Base-by-base conservation (phyloP, 441 rosid species). In the Mallotus japonicus region DNA sequence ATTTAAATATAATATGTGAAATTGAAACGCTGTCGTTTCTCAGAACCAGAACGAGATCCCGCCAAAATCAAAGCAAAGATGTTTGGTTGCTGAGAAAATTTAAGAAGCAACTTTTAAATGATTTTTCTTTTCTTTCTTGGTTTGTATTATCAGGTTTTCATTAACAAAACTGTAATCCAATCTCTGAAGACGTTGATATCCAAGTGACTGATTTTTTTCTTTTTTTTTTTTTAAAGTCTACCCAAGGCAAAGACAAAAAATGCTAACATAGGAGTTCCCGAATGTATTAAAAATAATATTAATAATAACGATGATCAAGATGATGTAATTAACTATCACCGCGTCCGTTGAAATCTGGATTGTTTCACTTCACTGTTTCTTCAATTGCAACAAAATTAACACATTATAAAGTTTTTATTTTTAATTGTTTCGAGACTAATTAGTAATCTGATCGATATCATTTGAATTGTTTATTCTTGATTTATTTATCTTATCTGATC, bases 31-130 rank as follows among this genome's bases (percentile, higher is more conserved):
- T 24, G 63, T 13, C 76, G 76, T 55, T 40, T 53, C 5, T 1
- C 7, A 8, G 8, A 57, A 13, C 37, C 32, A 46, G 20, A 14
- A 37, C 58, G 50, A 34, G 34, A 67, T 11, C 71, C 71, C 76
- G 71, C 76, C 76, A 73, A 73, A 73, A 56, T 19, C 0, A 34
- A 32, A 69, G 40, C 40, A 60, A 24, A 22, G 46, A 7, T 71
- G 70, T 74, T 76, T 76, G 79, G 74, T 13, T 58, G 49, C 58
- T n/a, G 68, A 60, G 74, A 78, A 83, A 78, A 61, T 67, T 65
- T 73, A 0, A 62, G 5, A 9, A 32, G 19, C 40, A 4, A 37
- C 6, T 6, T 37, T 37, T 37, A 34, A 1, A 34, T 16, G 28
- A 24, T 28, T 28, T 28, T 28, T 28, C 2, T 28, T 28, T 28